Conservation (phyloP, 176 grass and related monocot species). For the Leersia perrieri region DNA sequence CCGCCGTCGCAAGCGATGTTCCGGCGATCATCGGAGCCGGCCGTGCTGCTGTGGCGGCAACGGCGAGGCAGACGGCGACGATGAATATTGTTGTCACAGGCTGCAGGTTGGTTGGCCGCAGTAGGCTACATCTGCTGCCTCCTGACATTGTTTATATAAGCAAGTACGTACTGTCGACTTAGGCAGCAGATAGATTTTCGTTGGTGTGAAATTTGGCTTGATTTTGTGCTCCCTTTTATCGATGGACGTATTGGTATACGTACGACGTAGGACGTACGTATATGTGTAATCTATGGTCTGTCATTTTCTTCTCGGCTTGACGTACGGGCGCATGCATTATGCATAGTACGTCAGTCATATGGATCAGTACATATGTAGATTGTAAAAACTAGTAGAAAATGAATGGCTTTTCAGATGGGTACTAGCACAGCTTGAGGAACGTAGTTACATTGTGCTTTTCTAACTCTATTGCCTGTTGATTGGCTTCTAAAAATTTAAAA, state of each 20-base stretch:
- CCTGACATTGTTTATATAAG: not conserved
- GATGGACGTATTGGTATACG: too few species aligned
- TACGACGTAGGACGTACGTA: too few species aligned
- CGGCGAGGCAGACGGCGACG: not conserved
- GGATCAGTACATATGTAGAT: too few species aligned
- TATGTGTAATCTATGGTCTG: not conserved
- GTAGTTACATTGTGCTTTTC: not conserved
- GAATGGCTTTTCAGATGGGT: too few species aligned
- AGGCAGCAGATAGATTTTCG: too few species aligned
- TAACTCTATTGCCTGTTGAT: not conserved
- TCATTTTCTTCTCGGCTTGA: not conserved
- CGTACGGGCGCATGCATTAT: not conserved
- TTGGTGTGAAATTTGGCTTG: not conserved
- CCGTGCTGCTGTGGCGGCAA: not conserved
- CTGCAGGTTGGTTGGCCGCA: too few species aligned
- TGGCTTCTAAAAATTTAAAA: not conserved
- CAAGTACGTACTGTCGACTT: too few species aligned
- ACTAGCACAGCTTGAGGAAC: not conserved
- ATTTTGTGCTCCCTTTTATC: not conserved
- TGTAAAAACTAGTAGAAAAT: not conserved
- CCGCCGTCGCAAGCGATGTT: not conserved
- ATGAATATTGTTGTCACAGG: too few species aligned
- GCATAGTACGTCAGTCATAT: not conserved
- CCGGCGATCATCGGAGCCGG: not conserved
- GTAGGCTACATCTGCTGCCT: too few species aligned